Conservation (phyloP, 2,329 filamentous ascomycete genomes). For the Diaporthe eres region DNA sequence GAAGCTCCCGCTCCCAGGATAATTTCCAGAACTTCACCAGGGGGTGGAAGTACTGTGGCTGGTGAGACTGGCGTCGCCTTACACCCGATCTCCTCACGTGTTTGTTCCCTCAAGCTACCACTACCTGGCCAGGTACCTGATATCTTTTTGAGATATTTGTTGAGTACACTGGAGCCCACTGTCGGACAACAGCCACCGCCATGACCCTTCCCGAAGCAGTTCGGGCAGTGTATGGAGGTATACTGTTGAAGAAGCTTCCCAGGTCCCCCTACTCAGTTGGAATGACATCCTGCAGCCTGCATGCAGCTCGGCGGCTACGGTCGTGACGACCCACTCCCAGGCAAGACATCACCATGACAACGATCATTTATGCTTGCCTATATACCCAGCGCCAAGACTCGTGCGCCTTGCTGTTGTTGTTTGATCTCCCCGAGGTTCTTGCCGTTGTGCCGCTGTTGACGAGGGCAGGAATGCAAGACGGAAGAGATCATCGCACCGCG, state of each 20-base stretch:
- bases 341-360: conserved; percentile 38
- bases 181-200: conserved; percentile 20
- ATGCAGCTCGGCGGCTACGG: conserved; percentile 37
- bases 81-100: not conserved
- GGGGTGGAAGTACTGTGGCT: conserved; percentile 22
- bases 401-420: conserved; percentile 15
- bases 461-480: conserved; percentile 1
- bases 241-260: conserved; percentile 7
- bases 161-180: not conserved
- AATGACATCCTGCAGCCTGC: conserved; percentile 35
- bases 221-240: not conserved
- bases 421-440: conserved; percentile 31
- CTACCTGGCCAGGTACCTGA: not conserved
- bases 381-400: conserved; percentile 24
- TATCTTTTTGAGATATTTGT: conserved; percentile 1
- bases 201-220: not conserved
- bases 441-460: conserved; percentile 18
- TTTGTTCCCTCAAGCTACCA: not conserved
- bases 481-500: conserved; percentile 2
- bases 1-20: conserved; percentile 31
- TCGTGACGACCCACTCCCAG: conserved; percentile 10
- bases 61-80: not conserved
- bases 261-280: conserved; percentile 11
- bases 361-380: conserved; percentile 10
- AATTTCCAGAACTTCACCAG: conserved; percentile 33